Evolutionary conservation across 1,284 basidiomycete genomes (phyloP).

Genomic region (Irpex lacteus): DNA sequence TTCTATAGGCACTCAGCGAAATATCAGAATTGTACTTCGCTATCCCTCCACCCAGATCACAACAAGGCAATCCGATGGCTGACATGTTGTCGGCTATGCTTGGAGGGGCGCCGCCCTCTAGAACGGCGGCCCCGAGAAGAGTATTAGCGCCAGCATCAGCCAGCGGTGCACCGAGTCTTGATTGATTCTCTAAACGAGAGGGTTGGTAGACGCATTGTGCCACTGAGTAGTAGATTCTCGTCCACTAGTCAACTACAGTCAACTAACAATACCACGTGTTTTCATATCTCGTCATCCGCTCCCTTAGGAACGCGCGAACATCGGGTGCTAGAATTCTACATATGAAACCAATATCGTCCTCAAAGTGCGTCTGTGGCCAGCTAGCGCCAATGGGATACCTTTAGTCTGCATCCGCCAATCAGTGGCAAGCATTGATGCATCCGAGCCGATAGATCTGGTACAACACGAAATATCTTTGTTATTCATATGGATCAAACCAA

Average conservation of each 20-base stretch:
- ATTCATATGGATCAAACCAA: neutral
- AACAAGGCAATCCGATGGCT: constrained; percentile 74
- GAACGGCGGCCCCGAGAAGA: constrained; percentile 32
- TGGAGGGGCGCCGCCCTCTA: constrained; percentile 53
- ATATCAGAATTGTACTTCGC: constrained; percentile 79
- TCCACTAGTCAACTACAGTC: neutral
- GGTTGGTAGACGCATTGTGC: neutral
- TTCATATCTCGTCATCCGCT: neutral
- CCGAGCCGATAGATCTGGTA: neutral
- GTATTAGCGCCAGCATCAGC: constrained; percentile 39
- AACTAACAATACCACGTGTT: neutral
- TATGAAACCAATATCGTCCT: neutral
- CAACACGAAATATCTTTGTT: neutral
- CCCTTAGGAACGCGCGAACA: neutral
- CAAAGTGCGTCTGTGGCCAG: neutral
- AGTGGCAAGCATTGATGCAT: neutral
- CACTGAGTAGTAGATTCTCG: neutral
- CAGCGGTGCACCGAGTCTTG: constrained; percentile 31
- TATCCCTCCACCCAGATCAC: constrained; percentile 68
- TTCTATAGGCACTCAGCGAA: constrained; percentile 31
- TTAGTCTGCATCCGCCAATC: neutral
- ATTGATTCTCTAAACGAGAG: constrained; percentile 22
- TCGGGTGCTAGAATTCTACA: neutral
- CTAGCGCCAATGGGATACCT: neutral
- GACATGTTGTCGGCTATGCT: constrained; percentile 85